phyloP scores from a whole-genome alignment of 345 rosid genomes.

The Lepidium aucheri region DNA sequence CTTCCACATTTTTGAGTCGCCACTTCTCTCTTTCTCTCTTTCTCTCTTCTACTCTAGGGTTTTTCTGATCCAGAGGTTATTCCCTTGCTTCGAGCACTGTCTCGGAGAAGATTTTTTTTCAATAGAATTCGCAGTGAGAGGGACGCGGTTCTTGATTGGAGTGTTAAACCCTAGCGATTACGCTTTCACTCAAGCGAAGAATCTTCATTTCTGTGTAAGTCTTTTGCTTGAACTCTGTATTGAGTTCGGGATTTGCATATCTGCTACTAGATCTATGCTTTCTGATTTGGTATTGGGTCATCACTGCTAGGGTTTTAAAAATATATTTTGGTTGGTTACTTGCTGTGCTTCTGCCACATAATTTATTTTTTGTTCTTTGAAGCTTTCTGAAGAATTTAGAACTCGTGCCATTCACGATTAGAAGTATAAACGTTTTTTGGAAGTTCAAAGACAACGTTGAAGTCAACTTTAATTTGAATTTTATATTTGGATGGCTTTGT shows the following conservation, averaged over 20 bases:
- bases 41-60: conserved; percentile 4
- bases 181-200: neutral
- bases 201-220: conserved; percentile 20
- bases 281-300: conserved; percentile 1
- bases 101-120: neutral
- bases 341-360: neutral
- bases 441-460: neutral
- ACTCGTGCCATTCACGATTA: neutral
- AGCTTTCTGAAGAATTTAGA: neutral
- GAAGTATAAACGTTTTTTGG: neutral
- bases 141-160: neutral
- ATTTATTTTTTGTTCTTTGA: neutral
- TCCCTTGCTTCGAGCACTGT: conserved; percentile 5
- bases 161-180: conserved; percentile 29
- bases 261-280: conserved; percentile 16
- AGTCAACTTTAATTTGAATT: neutral
- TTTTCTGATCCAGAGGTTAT: conserved; percentile 4
- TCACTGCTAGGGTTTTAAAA: conserved; percentile 9
- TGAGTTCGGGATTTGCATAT: neutral
- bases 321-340: neutral
- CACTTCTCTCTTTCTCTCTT: neutral
- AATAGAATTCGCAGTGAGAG: neutral
- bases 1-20: neutral
- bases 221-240: neutral
- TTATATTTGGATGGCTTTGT: neutral